These are phyloP conservation scores for Beauveria australis DNA, from an alignment of 2,329 filamentous ascomycete species.

Conservation along the genomic window DNA sequence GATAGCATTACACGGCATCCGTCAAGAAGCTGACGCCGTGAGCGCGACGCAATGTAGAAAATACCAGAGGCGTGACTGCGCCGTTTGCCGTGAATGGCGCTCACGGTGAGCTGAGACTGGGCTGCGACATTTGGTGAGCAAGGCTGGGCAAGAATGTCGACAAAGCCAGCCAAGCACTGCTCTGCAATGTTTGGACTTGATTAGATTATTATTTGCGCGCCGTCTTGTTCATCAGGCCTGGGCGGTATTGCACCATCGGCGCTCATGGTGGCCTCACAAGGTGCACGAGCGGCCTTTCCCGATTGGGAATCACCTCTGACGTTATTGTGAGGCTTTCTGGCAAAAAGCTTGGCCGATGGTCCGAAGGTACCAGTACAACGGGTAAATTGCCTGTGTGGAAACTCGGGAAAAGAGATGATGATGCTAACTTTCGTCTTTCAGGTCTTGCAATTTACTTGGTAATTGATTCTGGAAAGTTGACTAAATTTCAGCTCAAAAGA, in stretches of 20 bases:
- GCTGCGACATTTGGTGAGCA: neutral
- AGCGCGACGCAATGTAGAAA: too few relatives aligned
- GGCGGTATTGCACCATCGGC: constrained; percentile 12
- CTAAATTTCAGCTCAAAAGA: too few relatives aligned
- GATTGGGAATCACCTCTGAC: neutral
- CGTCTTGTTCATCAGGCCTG: neutral
- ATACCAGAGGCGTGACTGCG: too few relatives aligned
- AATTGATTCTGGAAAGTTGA: too few relatives aligned
- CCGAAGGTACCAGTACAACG: constrained; percentile 7
- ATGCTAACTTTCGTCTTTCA: too few relatives aligned
- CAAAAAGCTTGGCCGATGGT: constrained; percentile 8
- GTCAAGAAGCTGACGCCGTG: too few relatives aligned
- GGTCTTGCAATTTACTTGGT: too few relatives aligned
- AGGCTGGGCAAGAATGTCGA: constrained; percentile 7
- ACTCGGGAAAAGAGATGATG: too few relatives aligned
- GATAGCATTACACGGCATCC: too few relatives aligned
- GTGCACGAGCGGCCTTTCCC: neutral
- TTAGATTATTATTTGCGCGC: too few relatives aligned
- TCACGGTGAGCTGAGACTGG: neutral
- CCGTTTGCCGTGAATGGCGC: neutral
- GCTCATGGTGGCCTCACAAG: neutral
- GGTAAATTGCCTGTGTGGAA: neutral
- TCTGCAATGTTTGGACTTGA: too few relatives aligned
- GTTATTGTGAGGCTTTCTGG: constrained; percentile 8
- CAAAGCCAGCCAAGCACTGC: neutral